phyloP scores from a whole-genome alignment of 208 protist species.

The Leptomonas pyrrhocoris region DNA sequence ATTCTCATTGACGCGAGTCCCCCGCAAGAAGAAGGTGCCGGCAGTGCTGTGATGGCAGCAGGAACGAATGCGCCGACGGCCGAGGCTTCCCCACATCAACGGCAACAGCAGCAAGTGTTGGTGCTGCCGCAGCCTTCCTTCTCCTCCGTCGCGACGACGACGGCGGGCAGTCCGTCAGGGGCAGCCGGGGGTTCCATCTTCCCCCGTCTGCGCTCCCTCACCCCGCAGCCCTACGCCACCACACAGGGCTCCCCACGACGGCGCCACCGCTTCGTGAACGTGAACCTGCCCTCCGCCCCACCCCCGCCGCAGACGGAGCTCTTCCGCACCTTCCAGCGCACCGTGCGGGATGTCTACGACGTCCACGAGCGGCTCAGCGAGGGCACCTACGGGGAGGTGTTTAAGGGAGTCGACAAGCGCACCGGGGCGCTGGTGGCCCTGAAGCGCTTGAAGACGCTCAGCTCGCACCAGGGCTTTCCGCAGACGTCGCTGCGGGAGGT shows the following conservation, averaged over 20 bases:
- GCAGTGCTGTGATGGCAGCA: not conserved
- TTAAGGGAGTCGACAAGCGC: slow-evolving; percentile 57
- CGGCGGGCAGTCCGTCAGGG: not conserved
- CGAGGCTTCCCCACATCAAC: not conserved
- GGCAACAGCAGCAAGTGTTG: not conserved
- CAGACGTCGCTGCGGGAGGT: slow-evolving; percentile 89
- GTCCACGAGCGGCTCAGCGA: slow-evolving; percentile 92
- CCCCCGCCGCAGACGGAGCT: slow-evolving; percentile 34
- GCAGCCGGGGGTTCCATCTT: not conserved
- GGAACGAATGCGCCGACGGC: not conserved
- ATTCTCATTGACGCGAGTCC: no score
- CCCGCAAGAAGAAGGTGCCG: not conserved
- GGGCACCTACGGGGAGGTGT: slow-evolving; percentile 97
- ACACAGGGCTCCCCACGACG: slow-evolving; percentile 35
- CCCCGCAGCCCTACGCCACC: slow-evolving; percentile 38
- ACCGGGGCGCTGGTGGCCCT: slow-evolving; percentile 70
- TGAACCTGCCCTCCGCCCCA: slow-evolving; percentile 64
- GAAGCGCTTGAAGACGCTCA: slow-evolving; percentile 86
- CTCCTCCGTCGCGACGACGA: not conserved
- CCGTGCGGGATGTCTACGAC: slow-evolving; percentile 70
- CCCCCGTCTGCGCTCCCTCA: slow-evolving; percentile 37
- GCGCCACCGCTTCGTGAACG: slow-evolving; percentile 51
- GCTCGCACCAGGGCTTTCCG: slow-evolving; percentile 85
- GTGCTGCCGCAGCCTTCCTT: not conserved
- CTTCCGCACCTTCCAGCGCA: slow-evolving; percentile 55